Conservation (phyloP, 139 green algal genomes). For the Picochlorum sp. region DNA sequence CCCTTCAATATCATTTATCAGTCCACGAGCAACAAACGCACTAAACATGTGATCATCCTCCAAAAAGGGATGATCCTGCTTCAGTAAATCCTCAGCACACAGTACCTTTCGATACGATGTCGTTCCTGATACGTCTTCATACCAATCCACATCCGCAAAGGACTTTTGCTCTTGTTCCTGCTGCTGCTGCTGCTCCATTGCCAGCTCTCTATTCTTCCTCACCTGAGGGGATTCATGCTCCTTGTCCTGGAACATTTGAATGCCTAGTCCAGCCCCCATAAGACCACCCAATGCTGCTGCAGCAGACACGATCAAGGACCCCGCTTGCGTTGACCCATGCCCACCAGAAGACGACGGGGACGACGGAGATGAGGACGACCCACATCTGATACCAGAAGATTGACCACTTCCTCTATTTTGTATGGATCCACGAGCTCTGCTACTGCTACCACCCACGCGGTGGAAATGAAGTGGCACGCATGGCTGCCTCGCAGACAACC, state of each 20-base stretch:
- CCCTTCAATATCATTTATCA: conserved; percentile 44
- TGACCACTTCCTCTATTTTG: too few relatives aligned
- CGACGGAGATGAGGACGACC: too few relatives aligned
- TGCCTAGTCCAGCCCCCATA: neutral
- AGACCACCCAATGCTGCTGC: neutral
- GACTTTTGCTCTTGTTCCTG: neutral
- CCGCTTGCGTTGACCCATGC: too few relatives aligned
- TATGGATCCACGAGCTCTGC: too few relatives aligned
- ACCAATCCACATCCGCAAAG: neutral
- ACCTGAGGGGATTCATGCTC: neutral
- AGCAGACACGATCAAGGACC: neutral
- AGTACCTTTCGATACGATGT: conserved; percentile 9
- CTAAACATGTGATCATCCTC: conserved; percentile 39
- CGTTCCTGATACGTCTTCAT: neutral
- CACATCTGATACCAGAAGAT: too few relatives aligned
- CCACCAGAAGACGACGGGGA: too few relatives aligned
- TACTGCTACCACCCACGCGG: too few relatives aligned
- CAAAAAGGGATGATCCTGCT: conserved; percentile 27
- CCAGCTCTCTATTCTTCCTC: neutral
- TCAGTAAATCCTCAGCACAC: conserved; percentile 18
- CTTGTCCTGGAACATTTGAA: neutral
- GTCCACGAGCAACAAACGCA: conserved; percentile 34
- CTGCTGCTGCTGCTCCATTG: conserved; percentile 2
- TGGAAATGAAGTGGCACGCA: too few relatives aligned
- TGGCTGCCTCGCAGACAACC: too few relatives aligned